Conservation (phyloP, 1,284 basidiomycete species). For the Fistulinella cinereoalba region DNA sequence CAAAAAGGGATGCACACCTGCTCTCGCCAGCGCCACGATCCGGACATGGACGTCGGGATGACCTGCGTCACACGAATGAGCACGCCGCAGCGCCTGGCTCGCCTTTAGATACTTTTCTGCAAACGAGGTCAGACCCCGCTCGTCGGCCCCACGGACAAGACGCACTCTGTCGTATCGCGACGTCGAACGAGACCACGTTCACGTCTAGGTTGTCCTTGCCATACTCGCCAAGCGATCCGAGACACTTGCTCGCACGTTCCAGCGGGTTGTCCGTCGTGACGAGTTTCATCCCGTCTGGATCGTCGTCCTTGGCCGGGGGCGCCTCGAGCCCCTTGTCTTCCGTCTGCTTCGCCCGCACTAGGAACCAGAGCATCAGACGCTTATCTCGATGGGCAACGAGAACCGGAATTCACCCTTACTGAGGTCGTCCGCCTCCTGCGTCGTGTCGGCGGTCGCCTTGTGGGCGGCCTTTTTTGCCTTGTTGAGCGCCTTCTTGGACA, state of each 20-base stretch:
- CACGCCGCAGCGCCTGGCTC: slow-evolving; percentile 63
- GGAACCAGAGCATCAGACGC: slow-evolving; percentile 17
- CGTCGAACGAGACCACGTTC: slow-evolving; percentile 79
- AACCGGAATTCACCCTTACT: slow-evolving; percentile 39
- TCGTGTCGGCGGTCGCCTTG: slow-evolving; percentile 63
- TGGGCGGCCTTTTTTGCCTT: slow-evolving; percentile 85
- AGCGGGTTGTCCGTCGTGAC: slow-evolving; percentile 67
- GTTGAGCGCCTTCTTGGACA: slow-evolving; percentile 80
- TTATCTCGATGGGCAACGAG: slow-evolving; percentile 6
- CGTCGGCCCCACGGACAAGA: slow-evolving; percentile 7
- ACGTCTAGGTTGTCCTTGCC: slow-evolving; percentile 58
- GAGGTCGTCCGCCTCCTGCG: slow-evolving; percentile 44
- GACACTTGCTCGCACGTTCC: slow-evolving; percentile 71
- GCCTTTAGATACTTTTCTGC: slow-evolving; percentile 83
- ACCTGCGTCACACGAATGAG: slow-evolving; percentile 53
- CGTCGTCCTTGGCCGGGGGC: slow-evolving; percentile 67
- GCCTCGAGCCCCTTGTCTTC: slow-evolving; percentile 78
- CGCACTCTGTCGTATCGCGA: slow-evolving; percentile 68
- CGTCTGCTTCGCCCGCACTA: slow-evolving; percentile 39
- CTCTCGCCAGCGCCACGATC: slow-evolving; percentile 60
- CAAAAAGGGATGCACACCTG: slow-evolving; percentile 40
- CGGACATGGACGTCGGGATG: slow-evolving; percentile 73
- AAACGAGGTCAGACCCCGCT: background rate
- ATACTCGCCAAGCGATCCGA: slow-evolving; percentile 64
- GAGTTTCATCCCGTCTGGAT: slow-evolving; percentile 78